These are phyloP conservation scores for Globisporangium lucens DNA, from an alignment of 352 stramenopile genomes.

Conservation along the genomic window DNA sequence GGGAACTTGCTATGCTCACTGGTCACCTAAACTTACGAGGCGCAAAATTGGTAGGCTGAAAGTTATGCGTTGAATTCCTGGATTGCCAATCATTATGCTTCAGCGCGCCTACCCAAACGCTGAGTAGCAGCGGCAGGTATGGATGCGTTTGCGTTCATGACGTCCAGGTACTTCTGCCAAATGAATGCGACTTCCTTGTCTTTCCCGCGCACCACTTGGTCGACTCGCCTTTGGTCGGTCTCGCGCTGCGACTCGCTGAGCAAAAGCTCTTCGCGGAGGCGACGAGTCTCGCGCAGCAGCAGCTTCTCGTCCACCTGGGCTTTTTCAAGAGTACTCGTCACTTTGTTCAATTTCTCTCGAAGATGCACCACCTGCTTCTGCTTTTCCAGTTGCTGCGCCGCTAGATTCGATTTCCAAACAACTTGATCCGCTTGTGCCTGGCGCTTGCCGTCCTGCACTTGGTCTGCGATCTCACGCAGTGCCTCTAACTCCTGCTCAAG, in stretches of 20 bases:
- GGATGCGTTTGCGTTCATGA: slow-evolving; percentile 22
- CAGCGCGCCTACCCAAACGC: background rate
- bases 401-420: slow-evolving; percentile 19
- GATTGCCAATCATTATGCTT: background rate
- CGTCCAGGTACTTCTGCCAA: slow-evolving; percentile 65
- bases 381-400: slow-evolving; percentile 32
- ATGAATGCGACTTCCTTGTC: slow-evolving; percentile 68
- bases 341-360: slow-evolving; percentile 25
- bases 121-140: background rate
- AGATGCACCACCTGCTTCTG: slow-evolving; percentile 27
- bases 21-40: slow-evolving; percentile 2
- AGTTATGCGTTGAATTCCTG: background rate
- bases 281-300: slow-evolving; percentile 42
- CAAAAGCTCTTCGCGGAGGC: slow-evolving; percentile 56
- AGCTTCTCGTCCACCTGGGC: slow-evolving; percentile 44
- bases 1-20: background rate
- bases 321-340: slow-evolving; percentile 29
- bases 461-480: slow-evolving; percentile 22
- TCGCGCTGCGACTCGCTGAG: slow-evolving; percentile 57
- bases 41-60: background rate
- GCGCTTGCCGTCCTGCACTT: slow-evolving; percentile 19
- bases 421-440: slow-evolving; percentile 22
- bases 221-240: slow-evolving; percentile 43
- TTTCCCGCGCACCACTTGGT: slow-evolving; percentile 49
- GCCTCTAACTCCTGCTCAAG: slow-evolving; percentile 12